Conservation (phyloP, 805 yeast genomes). For the Kuraishia capsulata region DNA sequence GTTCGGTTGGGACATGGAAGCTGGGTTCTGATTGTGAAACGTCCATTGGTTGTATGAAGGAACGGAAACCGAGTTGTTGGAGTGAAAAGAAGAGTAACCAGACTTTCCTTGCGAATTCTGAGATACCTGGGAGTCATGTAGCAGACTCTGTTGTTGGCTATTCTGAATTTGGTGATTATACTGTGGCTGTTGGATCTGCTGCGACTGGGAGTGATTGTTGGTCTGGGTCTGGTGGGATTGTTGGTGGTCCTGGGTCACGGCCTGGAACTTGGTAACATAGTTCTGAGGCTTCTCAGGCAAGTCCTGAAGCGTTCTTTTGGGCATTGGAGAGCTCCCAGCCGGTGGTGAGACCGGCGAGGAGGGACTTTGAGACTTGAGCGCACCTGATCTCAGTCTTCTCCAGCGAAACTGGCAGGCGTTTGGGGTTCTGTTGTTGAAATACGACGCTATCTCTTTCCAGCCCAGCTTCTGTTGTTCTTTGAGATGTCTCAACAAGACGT, state of each 20-base stretch:
- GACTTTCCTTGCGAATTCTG: no score
- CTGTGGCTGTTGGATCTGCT: background rate
- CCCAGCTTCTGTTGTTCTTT: conserved; percentile 79
- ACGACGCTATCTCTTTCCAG: conserved; percentile 80
- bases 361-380: conserved; percentile 18
- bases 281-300: background rate
- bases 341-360: conserved; percentile 9
- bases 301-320: background rate
- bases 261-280: conserved; percentile 1
- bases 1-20: conserved; percentile 1
- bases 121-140: no score
- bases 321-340: background rate
- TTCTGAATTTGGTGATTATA: no score
- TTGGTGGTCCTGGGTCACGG: background rate
- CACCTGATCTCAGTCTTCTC: conserved; percentile 54
- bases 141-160: no score
- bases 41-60: conserved; percentile 4
- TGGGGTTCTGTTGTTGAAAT: conserved; percentile 73
- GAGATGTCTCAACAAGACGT: conserved; percentile 56
- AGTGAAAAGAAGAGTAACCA: background rate
- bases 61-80: background rate
- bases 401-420: conserved; percentile 87
- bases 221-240: background rate
- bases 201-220: background rate
- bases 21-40: conserved; percentile 2